A percentile compares a stretch with the other conserved stretches of the same genome.
These are phyloP conservation scores for Stipa capillata DNA, from an alignment of 176 grass and related monocot species.

Conservation along the genomic window DNA sequence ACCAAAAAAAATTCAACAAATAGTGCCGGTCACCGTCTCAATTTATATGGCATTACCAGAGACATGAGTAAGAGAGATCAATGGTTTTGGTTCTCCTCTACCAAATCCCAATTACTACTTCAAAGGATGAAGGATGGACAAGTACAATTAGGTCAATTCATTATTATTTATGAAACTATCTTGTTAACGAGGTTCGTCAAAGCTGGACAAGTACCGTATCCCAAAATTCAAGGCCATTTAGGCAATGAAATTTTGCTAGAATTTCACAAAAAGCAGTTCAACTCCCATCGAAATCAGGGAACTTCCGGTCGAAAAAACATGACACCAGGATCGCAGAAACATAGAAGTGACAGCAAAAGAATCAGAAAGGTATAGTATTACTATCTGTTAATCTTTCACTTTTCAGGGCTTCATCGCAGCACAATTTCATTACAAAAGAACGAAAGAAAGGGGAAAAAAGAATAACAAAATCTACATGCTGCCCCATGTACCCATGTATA, in stretches of 20 bases:
- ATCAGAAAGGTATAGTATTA: neutral
- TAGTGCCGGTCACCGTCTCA: neutral
- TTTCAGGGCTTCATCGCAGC: neutral
- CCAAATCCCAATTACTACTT: neutral
- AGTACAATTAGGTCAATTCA: too few relatives aligned
- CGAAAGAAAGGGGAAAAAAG: neutral
- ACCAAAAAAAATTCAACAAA: neutral
- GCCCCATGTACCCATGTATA: neutral
- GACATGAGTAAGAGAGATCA: neutral
- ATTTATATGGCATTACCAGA: neutral
- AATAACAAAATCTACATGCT: conserved; percentile 9
- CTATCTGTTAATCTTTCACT: neutral
- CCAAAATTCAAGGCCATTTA: too few relatives aligned
- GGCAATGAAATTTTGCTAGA: too few relatives aligned
- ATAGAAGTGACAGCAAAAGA: neutral
- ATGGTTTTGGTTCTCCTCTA: neutral
- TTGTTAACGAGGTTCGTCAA: too few relatives aligned
- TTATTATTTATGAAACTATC: too few relatives aligned
- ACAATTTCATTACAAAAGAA: neutral
- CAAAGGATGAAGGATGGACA: neutral
- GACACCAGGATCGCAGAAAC: neutral
- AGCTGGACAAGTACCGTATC: neutral
- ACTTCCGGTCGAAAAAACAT: too few relatives aligned
- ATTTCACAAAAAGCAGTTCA: too few relatives aligned
- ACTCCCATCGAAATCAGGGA: too few relatives aligned